Evolutionary conservation across 345 rosid genomes (phyloP), one percentile per base, ranked within the genome.

Genomic region (Hibiscus syriacus): DNA sequence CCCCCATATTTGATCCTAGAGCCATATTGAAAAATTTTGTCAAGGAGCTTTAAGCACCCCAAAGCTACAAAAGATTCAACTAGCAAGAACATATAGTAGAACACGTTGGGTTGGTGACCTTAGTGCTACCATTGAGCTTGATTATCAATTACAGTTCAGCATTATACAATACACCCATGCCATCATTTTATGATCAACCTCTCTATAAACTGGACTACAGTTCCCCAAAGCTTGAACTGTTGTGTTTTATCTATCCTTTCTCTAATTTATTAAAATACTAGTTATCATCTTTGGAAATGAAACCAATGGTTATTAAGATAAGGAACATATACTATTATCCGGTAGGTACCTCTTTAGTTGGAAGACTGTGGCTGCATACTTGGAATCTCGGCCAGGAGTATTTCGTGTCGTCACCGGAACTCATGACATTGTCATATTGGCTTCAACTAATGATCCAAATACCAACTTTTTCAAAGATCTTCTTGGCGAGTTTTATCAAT

Each of bases 391-490:
- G 50, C 59, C 27, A 2, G 4, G 54, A 65, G 22, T 26, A 17
- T 38, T 70, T 39, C 12, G 1, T 59, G 50, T 55, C 29, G 45
- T 29, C 62, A 71, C 25, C 73, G 54, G 16, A 64, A 71, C 25
- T 72, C 54, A n/a, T 48, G 52, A 65, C 58, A 16, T 39, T 54
- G 46, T 27, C 52, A n/a, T n/a, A n/a, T n/a, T 7, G 36, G 57
- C 48, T 17, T 52, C 72, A 67, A 30, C 63, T 75, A 75, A 84
- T 39, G 82, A 56, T 65, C 92, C 92, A 23, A 72, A 82, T 69
- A 85, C 77, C 76, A 92, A 55, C 58, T 84, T 92, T 70, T 83
- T 88, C 67, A 92, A 62, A 20, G 97, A 85, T 69, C 72, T 82
- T 55, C 85, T 55, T 6, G 92, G 95, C 2, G 95, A 82, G 78